Evolutionary conservation across 1,139 yeast species (phyloP).

Genomic region (Geotrichum fermentans): DNA sequence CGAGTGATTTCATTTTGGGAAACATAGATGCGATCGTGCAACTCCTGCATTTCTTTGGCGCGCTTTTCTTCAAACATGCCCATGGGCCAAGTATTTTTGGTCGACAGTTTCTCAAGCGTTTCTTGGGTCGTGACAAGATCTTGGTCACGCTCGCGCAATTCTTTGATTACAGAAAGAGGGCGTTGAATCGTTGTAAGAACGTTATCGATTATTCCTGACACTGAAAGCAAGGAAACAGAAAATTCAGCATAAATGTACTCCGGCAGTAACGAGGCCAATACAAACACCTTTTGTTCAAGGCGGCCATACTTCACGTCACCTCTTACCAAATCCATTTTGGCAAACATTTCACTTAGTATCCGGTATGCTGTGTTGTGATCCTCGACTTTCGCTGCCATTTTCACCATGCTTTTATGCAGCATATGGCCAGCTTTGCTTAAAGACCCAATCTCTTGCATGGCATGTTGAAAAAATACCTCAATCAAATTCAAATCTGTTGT

Average conservation of each 20-base stretch:
- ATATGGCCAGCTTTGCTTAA: constrained; percentile 22
- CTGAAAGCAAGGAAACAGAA: constrained; percentile 10
- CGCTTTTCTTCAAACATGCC: constrained; percentile 38
- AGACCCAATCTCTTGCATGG: constrained; percentile 25
- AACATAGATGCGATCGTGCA: constrained; percentile 32
- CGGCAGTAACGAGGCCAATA: constrained; percentile 2
- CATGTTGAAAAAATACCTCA: constrained; percentile 30
- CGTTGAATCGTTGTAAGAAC: constrained; percentile 9
- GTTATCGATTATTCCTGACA: constrained; percentile 10
- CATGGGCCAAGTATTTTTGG: constrained; percentile 35
- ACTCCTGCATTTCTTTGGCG: constrained; percentile 32
- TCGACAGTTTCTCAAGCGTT: constrained; percentile 29
- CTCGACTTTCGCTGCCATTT: constrained; percentile 24
- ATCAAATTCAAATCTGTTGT: constrained; percentile 27
- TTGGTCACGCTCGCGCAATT: constrained; percentile 4
- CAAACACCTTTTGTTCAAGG: constrained; percentile 3
- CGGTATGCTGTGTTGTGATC: constrained; percentile 26
- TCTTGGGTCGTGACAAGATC: constrained; percentile 20
- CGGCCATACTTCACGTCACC: constrained; percentile 7
- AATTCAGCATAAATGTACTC: constrained; percentile 6
- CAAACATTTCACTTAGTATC: constrained; percentile 25
- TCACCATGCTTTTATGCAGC: constrained; percentile 22
- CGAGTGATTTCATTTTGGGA: constrained; percentile 32
- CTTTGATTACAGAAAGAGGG: constrained; percentile 7
- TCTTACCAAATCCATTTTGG: constrained; percentile 17